Evolutionary conservation across 768 basidiomycete genomes (phyloP).

Genomic region (Suillus subalutaceus): DNA sequence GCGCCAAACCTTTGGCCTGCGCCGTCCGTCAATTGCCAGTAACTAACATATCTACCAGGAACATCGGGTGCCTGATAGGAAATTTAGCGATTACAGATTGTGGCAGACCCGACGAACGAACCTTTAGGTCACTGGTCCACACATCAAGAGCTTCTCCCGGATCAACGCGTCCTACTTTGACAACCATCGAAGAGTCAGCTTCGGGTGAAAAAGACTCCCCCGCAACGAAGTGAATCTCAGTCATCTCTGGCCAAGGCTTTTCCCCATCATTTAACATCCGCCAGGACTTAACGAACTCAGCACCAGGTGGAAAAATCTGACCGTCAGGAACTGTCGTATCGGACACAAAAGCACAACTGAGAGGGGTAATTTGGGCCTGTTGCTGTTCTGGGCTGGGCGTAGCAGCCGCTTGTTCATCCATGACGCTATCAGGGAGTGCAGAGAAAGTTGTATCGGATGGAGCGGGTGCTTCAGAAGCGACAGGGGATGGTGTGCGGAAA

Average conservation of each 20-base stretch:
- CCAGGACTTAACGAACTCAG: constrained; percentile 88
- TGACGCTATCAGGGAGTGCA: constrained; percentile 1
- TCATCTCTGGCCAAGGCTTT: constrained; percentile 66
- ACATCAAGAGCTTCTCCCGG: constrained; percentile 64
- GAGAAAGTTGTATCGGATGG: constrained; percentile 4
- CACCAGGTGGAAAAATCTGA: constrained; percentile 78
- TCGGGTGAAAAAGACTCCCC: constrained; percentile 61
- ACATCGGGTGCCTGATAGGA: constrained; percentile 64
- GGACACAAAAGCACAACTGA: constrained; percentile 60
- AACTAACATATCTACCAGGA: constrained; percentile 73
- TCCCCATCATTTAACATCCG: constrained; percentile 67
- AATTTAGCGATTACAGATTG: not conserved
- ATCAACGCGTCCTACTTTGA: constrained; percentile 58
- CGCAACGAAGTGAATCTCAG: constrained; percentile 70
- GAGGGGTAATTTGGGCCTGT: constrained; percentile 1
- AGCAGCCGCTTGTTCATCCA: constrained; percentile 7
- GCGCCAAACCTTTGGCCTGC: constrained; percentile 62
- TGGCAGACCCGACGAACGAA: constrained; percentile 26
- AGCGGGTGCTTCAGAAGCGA: constrained; percentile 2
- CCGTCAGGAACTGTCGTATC: constrained; percentile 78
- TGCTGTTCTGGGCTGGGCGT: not conserved
- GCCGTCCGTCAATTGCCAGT: constrained; percentile 72
- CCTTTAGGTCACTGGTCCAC: constrained; percentile 77
- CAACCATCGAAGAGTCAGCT: constrained; percentile 28
- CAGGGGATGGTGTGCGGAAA: constrained; percentile 24